Percentiles rank a stretch among this genome's conserved stretches.
These are phyloP conservation scores for Hypoxylon perforatum DNA, from an alignment of 495 filamentous ascomycete genomes.

Conservation along the genomic window DNA sequence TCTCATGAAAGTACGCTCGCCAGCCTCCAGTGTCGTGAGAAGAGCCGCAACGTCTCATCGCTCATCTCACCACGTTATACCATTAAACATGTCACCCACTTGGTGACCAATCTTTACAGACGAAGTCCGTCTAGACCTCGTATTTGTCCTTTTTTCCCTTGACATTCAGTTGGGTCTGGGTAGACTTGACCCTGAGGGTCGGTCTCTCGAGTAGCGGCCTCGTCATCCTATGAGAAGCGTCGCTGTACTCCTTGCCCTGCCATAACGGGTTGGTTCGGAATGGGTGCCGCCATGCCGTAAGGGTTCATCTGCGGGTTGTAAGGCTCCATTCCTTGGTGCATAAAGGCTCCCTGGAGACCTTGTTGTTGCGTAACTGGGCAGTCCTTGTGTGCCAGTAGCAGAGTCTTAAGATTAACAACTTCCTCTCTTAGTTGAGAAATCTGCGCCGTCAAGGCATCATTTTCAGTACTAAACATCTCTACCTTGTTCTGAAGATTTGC, in stretches of 20 bases:
- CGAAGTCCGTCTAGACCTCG: conserved; percentile 9
- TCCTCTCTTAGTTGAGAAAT: conserved; percentile 90
- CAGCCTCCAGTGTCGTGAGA: conserved; percentile 28
- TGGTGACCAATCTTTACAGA: conserved; percentile 6
- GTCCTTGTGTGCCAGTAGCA: conserved; percentile 95
- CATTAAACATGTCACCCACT: conserved; percentile 24
- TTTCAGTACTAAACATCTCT: conserved; percentile 89
- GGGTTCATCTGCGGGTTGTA: conserved; percentile 73
- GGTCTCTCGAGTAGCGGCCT: conserved; percentile 24
- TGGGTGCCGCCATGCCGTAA: conserved; percentile 72
- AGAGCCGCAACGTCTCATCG: conserved; percentile 28
- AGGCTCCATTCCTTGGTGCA: conserved; percentile 64
- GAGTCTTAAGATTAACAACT: conserved; percentile 90
- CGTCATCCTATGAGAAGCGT: conserved; percentile 58
- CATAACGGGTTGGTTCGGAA: conserved; percentile 66
- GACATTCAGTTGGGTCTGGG: conserved; percentile 10
- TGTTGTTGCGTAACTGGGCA: conserved; percentile 93
- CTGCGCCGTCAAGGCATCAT: conserved; percentile 84
- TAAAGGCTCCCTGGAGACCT: conserved; percentile 75
- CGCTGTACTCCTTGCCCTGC: conserved; percentile 63
- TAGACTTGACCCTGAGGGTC: conserved; percentile 21
- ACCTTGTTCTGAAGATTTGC: conserved; percentile 95
- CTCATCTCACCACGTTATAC: conserved; percentile 28
- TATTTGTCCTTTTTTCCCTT: conserved; percentile 1
- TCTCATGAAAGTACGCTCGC: conserved; percentile 8